Base-by-base conservation (phyloP, 352 stramenopile genomes). In the Pythium phragmitis region DNA sequence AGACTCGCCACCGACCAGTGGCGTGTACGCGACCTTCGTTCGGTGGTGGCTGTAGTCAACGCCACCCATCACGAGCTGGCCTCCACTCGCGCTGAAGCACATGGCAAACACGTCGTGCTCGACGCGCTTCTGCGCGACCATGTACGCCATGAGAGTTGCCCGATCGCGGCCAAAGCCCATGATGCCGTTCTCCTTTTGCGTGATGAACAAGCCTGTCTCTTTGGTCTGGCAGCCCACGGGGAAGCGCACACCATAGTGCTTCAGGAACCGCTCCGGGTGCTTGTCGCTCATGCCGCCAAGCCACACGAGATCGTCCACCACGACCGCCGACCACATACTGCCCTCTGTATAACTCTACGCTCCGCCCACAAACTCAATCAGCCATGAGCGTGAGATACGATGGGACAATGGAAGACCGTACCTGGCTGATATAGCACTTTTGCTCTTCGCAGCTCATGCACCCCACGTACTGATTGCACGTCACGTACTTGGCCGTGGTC, bases 141-240 rank as follows among this genome's bases (percentile, higher is more conserved):
- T 80, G 55, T 91, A 79, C 19, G 84, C 73, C 67, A 95, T 70
- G 37, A 96, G 61, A 1, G 85, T 94, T 11, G 76, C 68, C 16
- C 68, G 66, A 55, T 91, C 72, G 8, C 81, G 82, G 2, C 85
- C 85, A 33, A 97, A 72, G 5, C 89, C 89, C 85, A 97, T 97
- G 60, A 97, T 97, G 2, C 89, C 89, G 60, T 97, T 94, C 65
- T 92, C 87, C 34, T 91, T 88, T 52, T 97, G 89, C 0, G 78
- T 88, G 61, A 95, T 85, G 56, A 95, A 95, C 4, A 94, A 68
- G 11, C 86, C 65, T 70, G 19, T 95, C 55, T 95, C 87, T 34
- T 87, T 84, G 26, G 80, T 89, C 60, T 95, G 87, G 37, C 87
- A 95, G 2, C 87, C 87, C 14, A 95, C 65, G 2, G 82, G 83